Conservation (phyloP, 2,329 filamentous ascomycete genomes). For the Mycosphaerella sp. region DNA sequence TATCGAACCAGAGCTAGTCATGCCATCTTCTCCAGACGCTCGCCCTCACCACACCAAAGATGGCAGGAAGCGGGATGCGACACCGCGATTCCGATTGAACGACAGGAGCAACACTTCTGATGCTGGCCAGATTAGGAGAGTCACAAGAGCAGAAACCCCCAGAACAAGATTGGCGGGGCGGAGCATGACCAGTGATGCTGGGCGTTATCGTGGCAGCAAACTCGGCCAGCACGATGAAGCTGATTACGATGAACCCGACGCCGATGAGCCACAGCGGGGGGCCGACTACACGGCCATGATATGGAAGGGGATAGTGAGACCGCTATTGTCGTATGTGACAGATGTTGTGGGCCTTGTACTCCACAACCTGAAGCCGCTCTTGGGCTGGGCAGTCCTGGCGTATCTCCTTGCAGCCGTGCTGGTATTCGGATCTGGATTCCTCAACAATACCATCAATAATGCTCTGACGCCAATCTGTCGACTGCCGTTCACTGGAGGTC, state of each 20-base stretch:
- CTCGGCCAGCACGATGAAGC: conserved; percentile 22
- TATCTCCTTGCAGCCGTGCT: conserved; percentile 55
- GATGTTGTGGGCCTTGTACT: conserved; percentile 56
- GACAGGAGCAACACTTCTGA: conserved; percentile 29
- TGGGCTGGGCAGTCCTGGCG: conserved; percentile 55
- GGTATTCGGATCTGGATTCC: conserved; percentile 55
- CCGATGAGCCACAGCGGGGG: conserved; percentile 6
- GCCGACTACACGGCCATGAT: conserved; percentile 17
- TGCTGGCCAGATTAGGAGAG: conserved; percentile 24
- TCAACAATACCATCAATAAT: conserved; percentile 54
- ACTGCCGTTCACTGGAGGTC: conserved; percentile 57
- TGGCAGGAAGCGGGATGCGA: conserved; percentile 16
- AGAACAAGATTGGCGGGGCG: conserved; percentile 24
- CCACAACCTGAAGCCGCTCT: conserved; percentile 56
- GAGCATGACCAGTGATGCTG: conserved; percentile 32
- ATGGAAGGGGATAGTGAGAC: conserved; percentile 32
- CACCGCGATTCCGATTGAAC: conserved; percentile 29
- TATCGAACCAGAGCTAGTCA: conserved; percentile 38
- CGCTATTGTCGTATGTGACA: conserved; percentile 44
- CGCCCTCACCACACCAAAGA: conserved; percentile 11
- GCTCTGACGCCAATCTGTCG: conserved; percentile 64
- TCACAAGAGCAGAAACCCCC: conserved; percentile 22
- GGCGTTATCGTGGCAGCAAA: conserved; percentile 14
- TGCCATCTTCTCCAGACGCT: conserved; percentile 35
- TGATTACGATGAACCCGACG: conserved; percentile 21